Conservation (phyloP, 306 rosid genomes). For the Quercus robur region DNA sequence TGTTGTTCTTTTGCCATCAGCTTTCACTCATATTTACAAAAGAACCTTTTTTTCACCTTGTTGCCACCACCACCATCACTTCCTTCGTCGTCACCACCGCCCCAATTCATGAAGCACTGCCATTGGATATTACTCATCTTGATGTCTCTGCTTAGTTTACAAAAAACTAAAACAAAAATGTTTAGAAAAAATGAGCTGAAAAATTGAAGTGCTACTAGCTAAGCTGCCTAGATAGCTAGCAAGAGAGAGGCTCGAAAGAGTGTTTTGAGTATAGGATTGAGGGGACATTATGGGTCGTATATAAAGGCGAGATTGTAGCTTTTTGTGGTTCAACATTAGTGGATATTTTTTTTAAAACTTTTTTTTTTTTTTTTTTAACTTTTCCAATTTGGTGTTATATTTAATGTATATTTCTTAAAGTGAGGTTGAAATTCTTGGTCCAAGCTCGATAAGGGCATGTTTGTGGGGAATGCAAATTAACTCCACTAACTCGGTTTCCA, state of each 20-base stretch:
- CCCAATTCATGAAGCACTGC: background rate
- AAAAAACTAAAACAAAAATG: background rate
- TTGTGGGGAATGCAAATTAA: constrained; percentile 82
- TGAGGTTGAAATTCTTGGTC: constrained; percentile 59
- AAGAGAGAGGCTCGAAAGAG: constrained; percentile 11
- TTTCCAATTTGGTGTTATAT: background rate
- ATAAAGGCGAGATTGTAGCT: constrained; percentile 65
- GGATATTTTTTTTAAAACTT: background rate
- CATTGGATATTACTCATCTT: constrained; percentile 26
- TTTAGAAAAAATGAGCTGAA: constrained; percentile 6
- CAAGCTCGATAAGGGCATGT: constrained; percentile 66
- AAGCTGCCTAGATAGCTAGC: background rate
- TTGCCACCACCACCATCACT: background rate
- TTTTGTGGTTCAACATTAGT: constrained; percentile 35
- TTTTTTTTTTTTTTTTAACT: background rate
- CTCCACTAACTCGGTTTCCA: constrained; percentile 93
- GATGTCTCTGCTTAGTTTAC: background rate
- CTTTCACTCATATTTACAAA: constrained; percentile 26
- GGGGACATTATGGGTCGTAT: constrained; percentile 65
- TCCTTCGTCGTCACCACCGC: background rate
- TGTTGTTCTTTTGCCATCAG: constrained; percentile 13
- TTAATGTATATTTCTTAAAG: constrained; percentile 11
- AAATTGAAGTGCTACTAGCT: constrained; percentile 4
- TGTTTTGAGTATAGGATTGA: constrained; percentile 38
- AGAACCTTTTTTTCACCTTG: constrained; percentile 21